A percentile compares a stretch with the other conserved stretches of the same genome.
Conservation (phyloP, 129 eudicot genomes). For the Oenanthe sinensis region DNA sequence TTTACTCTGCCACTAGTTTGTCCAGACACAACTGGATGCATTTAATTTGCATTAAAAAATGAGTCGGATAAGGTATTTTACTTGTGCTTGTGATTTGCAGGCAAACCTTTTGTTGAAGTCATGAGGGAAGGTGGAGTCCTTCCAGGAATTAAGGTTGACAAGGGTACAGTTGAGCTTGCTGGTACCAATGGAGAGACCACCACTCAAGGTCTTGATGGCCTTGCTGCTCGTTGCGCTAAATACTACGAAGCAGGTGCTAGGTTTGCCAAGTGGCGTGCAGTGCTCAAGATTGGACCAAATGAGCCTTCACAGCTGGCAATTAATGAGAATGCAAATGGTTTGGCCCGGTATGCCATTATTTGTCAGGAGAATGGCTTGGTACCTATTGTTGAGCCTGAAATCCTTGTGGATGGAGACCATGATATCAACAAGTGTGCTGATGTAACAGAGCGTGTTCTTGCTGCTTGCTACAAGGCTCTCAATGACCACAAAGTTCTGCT, state of each 20-base stretch:
- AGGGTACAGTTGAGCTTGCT: slow-evolving; percentile 94
- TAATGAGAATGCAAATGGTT: slow-evolving; percentile 80
- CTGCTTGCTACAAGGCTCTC: slow-evolving; percentile 96
- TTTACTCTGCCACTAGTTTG: neutral
- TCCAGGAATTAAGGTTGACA: slow-evolving; percentile 98
- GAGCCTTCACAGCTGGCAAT: slow-evolving; percentile 91
- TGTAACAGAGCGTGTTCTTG: slow-evolving; percentile 83
- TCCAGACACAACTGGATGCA: neutral
- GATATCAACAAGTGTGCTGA: slow-evolving; percentile 78
- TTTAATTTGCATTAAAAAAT: neutral
- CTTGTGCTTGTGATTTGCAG: slow-evolving; percentile 30
- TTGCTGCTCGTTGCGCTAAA: slow-evolving; percentile 63
- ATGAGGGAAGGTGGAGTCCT: slow-evolving; percentile 89
- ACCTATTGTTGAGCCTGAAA: slow-evolving; percentile 96
- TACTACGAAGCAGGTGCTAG: slow-evolving; percentile 87
- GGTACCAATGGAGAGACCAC: slow-evolving; percentile 96
- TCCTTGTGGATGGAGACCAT: slow-evolving; percentile 85
- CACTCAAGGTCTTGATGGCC: slow-evolving; percentile 93
- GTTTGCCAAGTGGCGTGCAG: slow-evolving; percentile 94
- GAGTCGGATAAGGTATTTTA: neutral
- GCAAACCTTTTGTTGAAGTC: slow-evolving; percentile 85
- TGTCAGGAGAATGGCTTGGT: slow-evolving; percentile 88
- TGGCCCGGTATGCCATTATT: slow-evolving; percentile 92
- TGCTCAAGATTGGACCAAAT: slow-evolving; percentile 70
- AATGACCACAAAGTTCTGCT: slow-evolving; percentile 89